Evolutionary conservation across 495 filamentous ascomycete species (phyloP).

Genomic region (Hypoxylon crocopeplum): DNA sequence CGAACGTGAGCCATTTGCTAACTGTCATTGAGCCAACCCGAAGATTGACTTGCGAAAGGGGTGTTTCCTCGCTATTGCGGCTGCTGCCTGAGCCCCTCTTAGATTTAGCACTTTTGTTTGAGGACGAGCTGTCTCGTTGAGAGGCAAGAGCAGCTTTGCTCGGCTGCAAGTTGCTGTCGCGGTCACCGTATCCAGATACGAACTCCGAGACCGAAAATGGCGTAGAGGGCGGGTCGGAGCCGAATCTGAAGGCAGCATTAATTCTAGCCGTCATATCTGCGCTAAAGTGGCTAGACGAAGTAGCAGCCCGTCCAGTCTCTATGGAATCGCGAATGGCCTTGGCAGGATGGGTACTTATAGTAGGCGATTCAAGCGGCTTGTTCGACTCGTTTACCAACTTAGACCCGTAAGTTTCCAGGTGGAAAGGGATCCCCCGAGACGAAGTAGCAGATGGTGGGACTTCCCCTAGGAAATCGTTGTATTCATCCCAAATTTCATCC

Average conservation of each 20-base stretch:
- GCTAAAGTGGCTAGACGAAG: constrained; percentile 51
- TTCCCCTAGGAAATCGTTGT: constrained; percentile 85
- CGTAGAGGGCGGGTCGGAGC: constrained; percentile 49
- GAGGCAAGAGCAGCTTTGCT: constrained; percentile 31
- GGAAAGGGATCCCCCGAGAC: constrained; percentile 53
- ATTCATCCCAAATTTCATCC: constrained; percentile 96
- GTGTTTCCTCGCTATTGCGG: constrained; percentile 56
- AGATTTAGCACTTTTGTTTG: constrained; percentile 35
- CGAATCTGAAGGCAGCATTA: constrained; percentile 48
- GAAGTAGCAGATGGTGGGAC: constrained; percentile 62
- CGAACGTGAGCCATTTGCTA: constrained; percentile 88
- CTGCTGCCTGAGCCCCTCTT: constrained; percentile 57
- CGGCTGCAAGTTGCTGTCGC: constrained; percentile 43
- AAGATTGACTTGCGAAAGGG: constrained; percentile 78
- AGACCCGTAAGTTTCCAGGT: constrained; percentile 50
- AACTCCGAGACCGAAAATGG: constrained; percentile 63
- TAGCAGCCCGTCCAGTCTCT: constrained; percentile 38
- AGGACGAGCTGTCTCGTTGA: constrained; percentile 48
- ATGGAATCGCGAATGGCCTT: constrained; percentile 43
- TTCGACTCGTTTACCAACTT: constrained; percentile 36
- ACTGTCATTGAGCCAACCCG: constrained; percentile 74
- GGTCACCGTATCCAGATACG: constrained; percentile 57
- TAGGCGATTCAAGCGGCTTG: constrained; percentile 51
- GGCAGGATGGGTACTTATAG: constrained; percentile 38
- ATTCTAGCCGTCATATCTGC: constrained; percentile 55